Conservation (phyloP, 2,329 filamentous ascomycete genomes). For the Alternaria hordeiaustralica region DNA sequence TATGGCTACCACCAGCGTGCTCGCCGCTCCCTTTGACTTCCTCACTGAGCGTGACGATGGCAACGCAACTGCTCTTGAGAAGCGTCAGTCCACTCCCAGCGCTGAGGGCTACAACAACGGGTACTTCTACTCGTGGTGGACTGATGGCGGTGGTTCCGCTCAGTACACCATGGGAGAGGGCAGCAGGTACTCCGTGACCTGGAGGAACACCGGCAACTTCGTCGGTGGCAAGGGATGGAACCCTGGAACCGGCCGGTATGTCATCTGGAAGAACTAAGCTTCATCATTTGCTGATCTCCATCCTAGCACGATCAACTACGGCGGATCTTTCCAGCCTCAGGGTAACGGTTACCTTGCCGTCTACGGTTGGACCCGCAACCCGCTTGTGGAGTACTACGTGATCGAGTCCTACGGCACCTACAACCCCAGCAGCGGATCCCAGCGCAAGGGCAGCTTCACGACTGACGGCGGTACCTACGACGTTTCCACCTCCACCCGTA, state of each 20-base stretch:
- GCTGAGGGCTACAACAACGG: conserved; percentile 53
- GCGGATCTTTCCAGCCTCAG: conserved; percentile 21
- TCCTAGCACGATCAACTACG: conserved; percentile 25
- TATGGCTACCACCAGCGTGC: conserved; percentile 18
- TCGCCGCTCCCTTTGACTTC: conserved; percentile 27
- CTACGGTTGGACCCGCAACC: conserved; percentile 63
- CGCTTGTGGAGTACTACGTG: conserved; percentile 64
- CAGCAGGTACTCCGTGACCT: conserved; percentile 30
- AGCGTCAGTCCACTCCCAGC: conserved; percentile 48
- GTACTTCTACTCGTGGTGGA: conserved; percentile 68
- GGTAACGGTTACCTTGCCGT: conserved; percentile 47
- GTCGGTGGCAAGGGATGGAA: conserved; percentile 40
- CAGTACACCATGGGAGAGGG: conserved; percentile 30
- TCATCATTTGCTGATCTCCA: background rate
- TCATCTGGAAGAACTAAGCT: background rate
- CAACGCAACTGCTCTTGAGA: conserved; percentile 25
- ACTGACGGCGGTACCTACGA: conserved; percentile 61
- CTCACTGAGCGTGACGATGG: conserved; percentile 27
- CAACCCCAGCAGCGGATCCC: conserved; percentile 53
- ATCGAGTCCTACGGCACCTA: conserved; percentile 59
- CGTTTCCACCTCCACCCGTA: conserved; percentile 56
- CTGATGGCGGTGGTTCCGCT: conserved; percentile 51
- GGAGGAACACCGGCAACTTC: conserved; percentile 32
- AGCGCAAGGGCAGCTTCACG: conserved; percentile 57
- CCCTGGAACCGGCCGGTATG: conserved; percentile 55